Conservation (phyloP, 306 rosid genomes). For the Dalbergia cultrata region DNA sequence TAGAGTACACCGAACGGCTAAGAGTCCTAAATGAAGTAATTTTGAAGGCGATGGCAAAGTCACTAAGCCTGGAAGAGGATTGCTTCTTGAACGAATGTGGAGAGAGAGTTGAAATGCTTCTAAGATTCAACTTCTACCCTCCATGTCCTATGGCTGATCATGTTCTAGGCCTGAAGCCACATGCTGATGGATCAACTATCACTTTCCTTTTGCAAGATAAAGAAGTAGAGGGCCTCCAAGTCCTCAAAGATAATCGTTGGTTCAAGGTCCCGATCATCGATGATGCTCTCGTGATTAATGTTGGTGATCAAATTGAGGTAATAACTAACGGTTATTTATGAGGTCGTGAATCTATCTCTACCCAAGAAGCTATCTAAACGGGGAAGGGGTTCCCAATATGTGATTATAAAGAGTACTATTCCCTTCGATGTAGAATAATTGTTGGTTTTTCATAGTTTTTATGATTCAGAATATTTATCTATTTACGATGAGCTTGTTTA, state of each 20-base stretch:
- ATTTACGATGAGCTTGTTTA: no score
- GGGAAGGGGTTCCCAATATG: no score
- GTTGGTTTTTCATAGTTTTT: no score
- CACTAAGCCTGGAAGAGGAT: conserved; percentile 71
- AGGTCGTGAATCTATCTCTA: no score
- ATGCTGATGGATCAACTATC: conserved; percentile 75
- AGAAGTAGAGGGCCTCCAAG: conserved; percentile 82
- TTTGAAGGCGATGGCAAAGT: conserved; percentile 77
- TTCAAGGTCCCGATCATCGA: conserved; percentile 69
- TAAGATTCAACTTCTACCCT: conserved; percentile 80
- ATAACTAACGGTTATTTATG: background rate
- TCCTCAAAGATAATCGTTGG: conserved; percentile 76
- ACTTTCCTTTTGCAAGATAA: conserved; percentile 76
- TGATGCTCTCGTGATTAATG: conserved; percentile 70
- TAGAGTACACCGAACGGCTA: conserved; percentile 60
- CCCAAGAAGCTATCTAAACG: no score
- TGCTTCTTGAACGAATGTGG: conserved; percentile 66
- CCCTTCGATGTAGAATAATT: no score
- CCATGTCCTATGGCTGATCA: conserved; percentile 72
- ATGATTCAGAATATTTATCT: no score
- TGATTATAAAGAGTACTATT: no score
- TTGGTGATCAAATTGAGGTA: conserved; percentile 94
- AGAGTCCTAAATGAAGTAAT: conserved; percentile 53
- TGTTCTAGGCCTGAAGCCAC: conserved; percentile 74
- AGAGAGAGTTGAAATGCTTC: conserved; percentile 47